These are phyloP conservation scores for Termitomyces sp. DNA, from an alignment of 768 basidiomycete genomes.

Conservation along the genomic window DNA sequence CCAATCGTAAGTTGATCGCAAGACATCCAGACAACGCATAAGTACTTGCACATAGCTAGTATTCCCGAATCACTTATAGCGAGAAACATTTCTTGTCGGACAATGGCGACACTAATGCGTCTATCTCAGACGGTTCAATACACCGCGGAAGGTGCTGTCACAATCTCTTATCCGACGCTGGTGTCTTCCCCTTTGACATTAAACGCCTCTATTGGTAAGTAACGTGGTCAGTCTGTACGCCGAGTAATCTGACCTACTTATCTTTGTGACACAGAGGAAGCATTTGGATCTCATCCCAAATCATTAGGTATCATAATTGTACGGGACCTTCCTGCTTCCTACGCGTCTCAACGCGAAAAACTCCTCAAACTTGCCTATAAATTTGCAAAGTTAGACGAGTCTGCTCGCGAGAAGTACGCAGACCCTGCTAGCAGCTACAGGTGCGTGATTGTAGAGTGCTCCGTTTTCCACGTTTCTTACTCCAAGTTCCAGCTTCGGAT, in stretches of 20 bases:
- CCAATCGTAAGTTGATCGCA: too few species aligned
- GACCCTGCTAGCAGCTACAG: constrained; percentile 74
- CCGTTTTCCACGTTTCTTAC: neutral
- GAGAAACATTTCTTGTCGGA: constrained; percentile 12
- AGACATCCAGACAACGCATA: neutral
- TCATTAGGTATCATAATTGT: constrained; percentile 81
- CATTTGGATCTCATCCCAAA: constrained; percentile 76
- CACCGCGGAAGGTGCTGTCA: constrained; percentile 49
- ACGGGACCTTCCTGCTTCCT: constrained; percentile 73
- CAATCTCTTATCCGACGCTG: constrained; percentile 61
- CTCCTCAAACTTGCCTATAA: constrained; percentile 72
- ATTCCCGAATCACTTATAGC: neutral
- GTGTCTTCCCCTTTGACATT: constrained; percentile 50
- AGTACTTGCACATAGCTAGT: neutral
- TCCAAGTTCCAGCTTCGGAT: constrained; percentile 71
- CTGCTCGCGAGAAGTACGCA: constrained; percentile 66
- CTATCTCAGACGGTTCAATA: constrained; percentile 24
- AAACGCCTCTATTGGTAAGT: constrained; percentile 56
- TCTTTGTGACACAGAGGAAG: constrained; percentile 48
- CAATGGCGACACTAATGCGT: constrained; percentile 14
- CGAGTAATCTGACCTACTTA: neutral
- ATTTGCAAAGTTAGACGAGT: constrained; percentile 71
- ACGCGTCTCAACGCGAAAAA: constrained; percentile 57
- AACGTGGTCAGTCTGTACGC: neutral
- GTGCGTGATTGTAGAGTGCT: constrained; percentile 31